Conservation (phyloP, 495 filamentous ascomycete genomes). For the Immersiella caudata region DNA sequence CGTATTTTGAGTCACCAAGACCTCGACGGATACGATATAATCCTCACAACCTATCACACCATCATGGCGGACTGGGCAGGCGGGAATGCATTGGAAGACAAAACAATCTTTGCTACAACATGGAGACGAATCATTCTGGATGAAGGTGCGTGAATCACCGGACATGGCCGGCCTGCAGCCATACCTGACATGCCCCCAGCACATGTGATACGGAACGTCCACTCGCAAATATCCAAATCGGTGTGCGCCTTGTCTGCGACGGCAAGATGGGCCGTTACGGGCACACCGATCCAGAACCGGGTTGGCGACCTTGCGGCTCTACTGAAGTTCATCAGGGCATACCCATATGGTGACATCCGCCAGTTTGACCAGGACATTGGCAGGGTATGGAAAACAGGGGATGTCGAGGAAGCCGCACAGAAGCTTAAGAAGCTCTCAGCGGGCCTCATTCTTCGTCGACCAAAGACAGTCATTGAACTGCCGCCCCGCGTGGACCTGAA, state of each 20-base stretch:
- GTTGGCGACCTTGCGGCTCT: conserved; percentile 42
- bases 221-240: conserved; percentile 40
- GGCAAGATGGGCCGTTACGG: conserved; percentile 49
- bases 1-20: too few relatives aligned
- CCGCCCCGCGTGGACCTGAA: conserved; percentile 33
- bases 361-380: conserved; percentile 41
- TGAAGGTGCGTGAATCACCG: too few relatives aligned
- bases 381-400: conserved; percentile 36
- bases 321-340: conserved; percentile 43
- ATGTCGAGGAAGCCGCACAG: conserved; percentile 38
- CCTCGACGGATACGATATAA: conserved; percentile 28
- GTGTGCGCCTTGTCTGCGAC: conserved; percentile 37
- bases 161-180: too few relatives aligned
- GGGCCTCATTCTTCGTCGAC: conserved; percentile 41
- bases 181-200: neutral
- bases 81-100: conserved; percentile 26
- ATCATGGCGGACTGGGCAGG: too few relatives aligned
- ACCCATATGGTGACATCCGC: conserved; percentile 43
- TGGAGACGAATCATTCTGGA: conserved; percentile 51
- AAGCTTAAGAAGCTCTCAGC: conserved; percentile 42
- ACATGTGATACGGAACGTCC: conserved; percentile 39
- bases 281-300: conserved; percentile 50
- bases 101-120: conserved; percentile 30
- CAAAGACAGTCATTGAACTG: conserved; percentile 40
- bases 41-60: conserved; percentile 48